Conservation (phyloP, 2,329 filamentous ascomycete genomes). For the Aspergillus cejpii region DNA sequence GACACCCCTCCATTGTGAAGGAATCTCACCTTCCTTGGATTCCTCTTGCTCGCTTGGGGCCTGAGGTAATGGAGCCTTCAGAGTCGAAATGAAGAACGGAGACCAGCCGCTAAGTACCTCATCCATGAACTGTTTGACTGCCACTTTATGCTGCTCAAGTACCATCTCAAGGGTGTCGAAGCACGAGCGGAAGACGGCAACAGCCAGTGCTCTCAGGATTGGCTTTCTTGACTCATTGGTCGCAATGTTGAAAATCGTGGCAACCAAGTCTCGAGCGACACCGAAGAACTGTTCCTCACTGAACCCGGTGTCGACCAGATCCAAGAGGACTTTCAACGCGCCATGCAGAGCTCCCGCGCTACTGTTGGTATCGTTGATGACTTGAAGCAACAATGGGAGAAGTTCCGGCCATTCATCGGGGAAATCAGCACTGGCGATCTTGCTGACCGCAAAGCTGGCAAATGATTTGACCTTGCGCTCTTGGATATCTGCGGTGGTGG, state of each 20-base stretch:
- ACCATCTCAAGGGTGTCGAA: slow-evolving; percentile 97
- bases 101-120: slow-evolving; percentile 78
- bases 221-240: slow-evolving; percentile 67
- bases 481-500: slow-evolving; percentile 60
- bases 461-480: slow-evolving; percentile 82
- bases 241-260: slow-evolving; percentile 74
- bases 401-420: slow-evolving; percentile 92
- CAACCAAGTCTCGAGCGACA: slow-evolving; percentile 78
- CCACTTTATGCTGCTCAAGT: slow-evolving; percentile 80
- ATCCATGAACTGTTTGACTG: slow-evolving; percentile 83
- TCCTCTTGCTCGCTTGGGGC: slow-evolving; percentile 53
- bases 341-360: slow-evolving; percentile 78
- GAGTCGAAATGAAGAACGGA: slow-evolving; percentile 74
- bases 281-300: slow-evolving; percentile 93
- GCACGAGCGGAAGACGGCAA: slow-evolving; percentile 82
- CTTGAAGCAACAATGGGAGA: slow-evolving; percentile 68
- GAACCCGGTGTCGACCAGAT: slow-evolving; percentile 88
- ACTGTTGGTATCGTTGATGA: slow-evolving; percentile 61
- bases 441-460: slow-evolving; percentile 86
- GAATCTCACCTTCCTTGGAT: slow-evolving; percentile 47
- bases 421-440: slow-evolving; percentile 89
- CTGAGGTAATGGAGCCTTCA: slow-evolving; percentile 66
- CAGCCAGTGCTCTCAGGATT: slow-evolving; percentile 71
- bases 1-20: slow-evolving; percentile 69
- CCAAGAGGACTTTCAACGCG: slow-evolving; percentile 76